Percentiles rank a stretch among this genome's conserved stretches.
Conservation (phyloP, 1,284 basidiomycete genomes). For the Inonotus obliquus region DNA sequence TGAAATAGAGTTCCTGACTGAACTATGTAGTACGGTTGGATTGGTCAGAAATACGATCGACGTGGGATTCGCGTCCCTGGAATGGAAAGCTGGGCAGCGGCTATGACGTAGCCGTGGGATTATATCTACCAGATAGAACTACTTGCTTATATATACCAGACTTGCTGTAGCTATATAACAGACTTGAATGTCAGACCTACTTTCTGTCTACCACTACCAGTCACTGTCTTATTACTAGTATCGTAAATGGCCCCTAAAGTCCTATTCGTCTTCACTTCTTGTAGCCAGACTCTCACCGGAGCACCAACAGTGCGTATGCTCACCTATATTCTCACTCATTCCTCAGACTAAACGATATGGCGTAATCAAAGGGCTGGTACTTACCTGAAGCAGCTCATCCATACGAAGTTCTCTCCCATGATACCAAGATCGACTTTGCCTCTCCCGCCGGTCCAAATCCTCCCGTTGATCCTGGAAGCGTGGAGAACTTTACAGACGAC, state of each 20-base stretch:
- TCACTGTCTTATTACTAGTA: not conserved
- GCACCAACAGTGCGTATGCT: conserved; percentile 45
- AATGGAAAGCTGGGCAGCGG: not conserved
- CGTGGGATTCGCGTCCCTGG: not conserved
- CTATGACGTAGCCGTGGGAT: conserved; percentile 2
- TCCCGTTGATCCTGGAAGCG: conserved; percentile 60
- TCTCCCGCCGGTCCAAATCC: conserved; percentile 69
- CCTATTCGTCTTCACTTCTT: conserved; percentile 76
- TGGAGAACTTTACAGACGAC: conserved; percentile 57
- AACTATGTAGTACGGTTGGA: not conserved
- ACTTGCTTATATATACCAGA: no score
- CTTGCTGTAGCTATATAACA: no score
- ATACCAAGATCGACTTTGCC: conserved; percentile 66
- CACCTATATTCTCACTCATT: no score
- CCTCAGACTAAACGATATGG: no score
- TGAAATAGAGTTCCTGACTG: not conserved
- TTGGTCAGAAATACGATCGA: not conserved
- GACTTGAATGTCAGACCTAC: no score
- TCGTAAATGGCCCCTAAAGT: conserved; percentile 35
- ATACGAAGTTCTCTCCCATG: conserved; percentile 58
- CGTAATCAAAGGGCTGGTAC: conserved; percentile 54
- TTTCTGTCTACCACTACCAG: no score
- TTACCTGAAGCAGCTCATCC: conserved; percentile 78
- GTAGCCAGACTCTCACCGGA: conserved; percentile 55
- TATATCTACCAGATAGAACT: no score